phyloP scores from a whole-genome alignment of 768 basidiomycete genomes.

The Hysterangium stoloniferum region DNA sequence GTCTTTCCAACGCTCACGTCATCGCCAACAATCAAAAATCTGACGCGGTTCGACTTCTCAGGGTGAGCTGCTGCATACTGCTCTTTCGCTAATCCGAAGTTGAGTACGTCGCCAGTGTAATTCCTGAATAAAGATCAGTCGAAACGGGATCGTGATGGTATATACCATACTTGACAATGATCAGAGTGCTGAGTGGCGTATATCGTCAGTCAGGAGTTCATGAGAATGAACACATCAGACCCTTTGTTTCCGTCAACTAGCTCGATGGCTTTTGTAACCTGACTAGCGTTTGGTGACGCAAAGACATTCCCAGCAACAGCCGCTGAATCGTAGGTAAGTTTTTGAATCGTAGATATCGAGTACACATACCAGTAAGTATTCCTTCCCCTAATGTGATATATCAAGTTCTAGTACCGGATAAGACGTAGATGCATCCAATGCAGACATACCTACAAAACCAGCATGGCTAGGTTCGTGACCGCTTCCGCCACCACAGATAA shows the following conservation, averaged over 20 bases:
- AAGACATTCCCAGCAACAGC: constrained; percentile 88
- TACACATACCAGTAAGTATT: constrained; percentile 57
- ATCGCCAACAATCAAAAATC: constrained; percentile 80
- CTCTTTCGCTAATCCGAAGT: constrained; percentile 87
- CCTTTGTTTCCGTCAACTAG: constrained; percentile 65
- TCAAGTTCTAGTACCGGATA: neutral
- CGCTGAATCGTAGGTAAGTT: constrained; percentile 25
- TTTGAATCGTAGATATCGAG: neutral
- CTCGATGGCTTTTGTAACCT: constrained; percentile 76
- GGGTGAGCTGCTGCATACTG: constrained; percentile 68
- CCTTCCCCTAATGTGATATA: constrained; percentile 48
- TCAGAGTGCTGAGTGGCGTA: constrained; percentile 48
- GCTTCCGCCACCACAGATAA: constrained; percentile 79
- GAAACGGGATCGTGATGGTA: constrained; percentile 1
- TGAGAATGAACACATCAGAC: constrained; percentile 28
- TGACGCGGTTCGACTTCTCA: constrained; percentile 55
- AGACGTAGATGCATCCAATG: neutral
- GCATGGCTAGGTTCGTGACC: constrained; percentile 92
- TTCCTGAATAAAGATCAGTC: constrained; percentile 39
- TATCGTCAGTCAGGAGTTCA: neutral
- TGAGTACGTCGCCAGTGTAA: constrained; percentile 86
- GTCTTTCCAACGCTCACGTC: constrained; percentile 81
- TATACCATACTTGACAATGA: constrained; percentile 65
- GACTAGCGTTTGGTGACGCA: constrained; percentile 81
- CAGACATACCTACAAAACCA: constrained; percentile 69